Evolutionary conservation across 495 filamentous ascomycete genomes (phyloP).

Genomic region (Aspergillus hancockii): DNA sequence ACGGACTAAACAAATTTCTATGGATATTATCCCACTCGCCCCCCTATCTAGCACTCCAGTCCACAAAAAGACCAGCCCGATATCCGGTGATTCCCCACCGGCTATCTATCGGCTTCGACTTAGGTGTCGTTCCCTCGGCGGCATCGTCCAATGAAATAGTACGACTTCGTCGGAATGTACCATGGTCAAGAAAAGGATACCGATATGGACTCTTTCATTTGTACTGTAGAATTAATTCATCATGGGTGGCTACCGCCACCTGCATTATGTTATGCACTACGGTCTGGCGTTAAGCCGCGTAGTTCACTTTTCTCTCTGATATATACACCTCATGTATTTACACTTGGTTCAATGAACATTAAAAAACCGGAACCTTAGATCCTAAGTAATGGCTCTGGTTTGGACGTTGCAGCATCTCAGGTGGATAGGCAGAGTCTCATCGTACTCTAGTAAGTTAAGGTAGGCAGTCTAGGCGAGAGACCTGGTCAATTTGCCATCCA

Average conservation of each 20-base stretch:
- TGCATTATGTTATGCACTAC: background rate
- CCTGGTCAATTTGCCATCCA: background rate
- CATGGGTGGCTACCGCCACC: background rate
- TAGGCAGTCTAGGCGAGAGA: background rate
- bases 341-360: background rate
- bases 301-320: background rate
- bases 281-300: background rate
- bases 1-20: no score
- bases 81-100: background rate
- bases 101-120: background rate
- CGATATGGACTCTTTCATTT: background rate
- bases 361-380: background rate
- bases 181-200: background rate
- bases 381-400: background rate
- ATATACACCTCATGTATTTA: background rate
- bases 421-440: background rate
- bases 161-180: background rate
- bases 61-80: background rate
- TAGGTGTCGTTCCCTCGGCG: constrained; percentile 14
- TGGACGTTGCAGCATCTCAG: background rate
- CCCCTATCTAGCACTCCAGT: background rate
- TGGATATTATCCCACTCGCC: no score
- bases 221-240: background rate
- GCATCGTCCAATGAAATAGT: constrained; percentile 12
- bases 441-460: background rate